Base-by-base conservation (phyloP, 2,329 filamentous ascomycete genomes). In the Monosporascus sp. region DNA sequence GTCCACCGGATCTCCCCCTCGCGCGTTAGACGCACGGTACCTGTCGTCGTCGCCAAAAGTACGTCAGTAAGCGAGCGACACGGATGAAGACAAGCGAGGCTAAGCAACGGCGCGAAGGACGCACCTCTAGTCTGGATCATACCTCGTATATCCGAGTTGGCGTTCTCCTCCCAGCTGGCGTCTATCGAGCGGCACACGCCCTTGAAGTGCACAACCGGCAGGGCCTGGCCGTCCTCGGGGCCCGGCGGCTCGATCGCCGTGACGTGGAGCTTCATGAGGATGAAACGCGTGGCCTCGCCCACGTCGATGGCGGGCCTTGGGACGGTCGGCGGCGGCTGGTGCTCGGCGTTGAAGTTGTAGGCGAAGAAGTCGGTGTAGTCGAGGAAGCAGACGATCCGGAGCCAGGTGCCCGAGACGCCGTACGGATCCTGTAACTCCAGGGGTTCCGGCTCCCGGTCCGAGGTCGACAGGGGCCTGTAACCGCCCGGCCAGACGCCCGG, bases 1-100 rank as follows among this genome's bases (percentile, higher is more conserved):
- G 85, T 89, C 89, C 89, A 92, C 44, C 85, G 74, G 5, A 92
- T 83, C 57, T 90, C 86, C 11, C 87, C 86, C 57, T 89, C 78
- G 11, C 76, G 75, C 0, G 87, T 91, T 58, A 86, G 70, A 11
- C 84, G 74, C 1, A 88, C 87, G 1, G 71, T 78, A 2, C 87
- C 84, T 80, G 63, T 63, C 24, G 8, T 20, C 20, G 20, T 15
- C n/a, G 17, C 15, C 15, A 39, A 39, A 39, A 18, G 8, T 48
- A 24, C 27, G 27, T 31, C 9, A 31, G 27, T 31, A 31, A 31
- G 27, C 3, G 27, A 31, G 27, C 11, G 1, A 31, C 9, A 31
- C 9, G 27, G 27, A 11, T 11, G 27, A 5, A 31, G 9, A 31
- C 27, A 31, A 11, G 27, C 27, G 9, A 31, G 27, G 27, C 27